These are phyloP conservation scores for Hemisphaericaspora lyxosophila DNA, from an alignment of 1,139 yeast genomes.

Conservation along the genomic window DNA sequence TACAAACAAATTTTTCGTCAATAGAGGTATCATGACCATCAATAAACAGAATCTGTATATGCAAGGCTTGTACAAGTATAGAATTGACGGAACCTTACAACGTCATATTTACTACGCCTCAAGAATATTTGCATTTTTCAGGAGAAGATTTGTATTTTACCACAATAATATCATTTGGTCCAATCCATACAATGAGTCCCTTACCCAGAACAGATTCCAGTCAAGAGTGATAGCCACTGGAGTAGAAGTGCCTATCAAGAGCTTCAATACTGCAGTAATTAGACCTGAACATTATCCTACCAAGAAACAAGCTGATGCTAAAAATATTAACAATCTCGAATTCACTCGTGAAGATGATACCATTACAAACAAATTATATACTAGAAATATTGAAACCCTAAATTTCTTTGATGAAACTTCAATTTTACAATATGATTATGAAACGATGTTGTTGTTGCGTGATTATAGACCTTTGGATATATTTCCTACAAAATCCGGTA, in stretches of 20 bases:
- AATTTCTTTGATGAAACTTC: constrained; percentile 23
- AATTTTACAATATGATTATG: constrained; percentile 27
- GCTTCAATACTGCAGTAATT: constrained; percentile 29
- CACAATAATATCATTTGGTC: constrained; percentile 22
- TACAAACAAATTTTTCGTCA: constrained; percentile 13
- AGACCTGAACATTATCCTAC: constrained; percentile 37
- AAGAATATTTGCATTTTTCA: constrained; percentile 28
- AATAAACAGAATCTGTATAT: constrained; percentile 14
- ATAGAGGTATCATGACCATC: constrained; percentile 17
- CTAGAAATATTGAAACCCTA: constrained; percentile 30
- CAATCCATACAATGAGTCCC: constrained; percentile 14
- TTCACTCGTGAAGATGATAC: constrained; percentile 26
- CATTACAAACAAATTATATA: constrained; percentile 22
- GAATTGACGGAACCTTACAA: constrained; percentile 20
- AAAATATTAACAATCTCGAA: constrained; percentile 3
- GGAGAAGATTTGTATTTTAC: constrained; percentile 22
- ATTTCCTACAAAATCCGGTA: constrained; percentile 2
- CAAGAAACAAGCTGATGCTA: constrained; percentile 4
- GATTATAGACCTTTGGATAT: constrained; percentile 27
- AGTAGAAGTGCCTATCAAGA: constrained; percentile 26
- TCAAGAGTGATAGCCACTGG: constrained; percentile 19
- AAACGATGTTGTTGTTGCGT: constrained; percentile 24
- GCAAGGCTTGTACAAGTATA: constrained; percentile 11
- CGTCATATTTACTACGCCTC: constrained; percentile 29
- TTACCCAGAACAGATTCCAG: constrained; percentile 14